Base-by-base conservation (phyloP, 129 eudicot species). In the Escallonia herrerae region DNA sequence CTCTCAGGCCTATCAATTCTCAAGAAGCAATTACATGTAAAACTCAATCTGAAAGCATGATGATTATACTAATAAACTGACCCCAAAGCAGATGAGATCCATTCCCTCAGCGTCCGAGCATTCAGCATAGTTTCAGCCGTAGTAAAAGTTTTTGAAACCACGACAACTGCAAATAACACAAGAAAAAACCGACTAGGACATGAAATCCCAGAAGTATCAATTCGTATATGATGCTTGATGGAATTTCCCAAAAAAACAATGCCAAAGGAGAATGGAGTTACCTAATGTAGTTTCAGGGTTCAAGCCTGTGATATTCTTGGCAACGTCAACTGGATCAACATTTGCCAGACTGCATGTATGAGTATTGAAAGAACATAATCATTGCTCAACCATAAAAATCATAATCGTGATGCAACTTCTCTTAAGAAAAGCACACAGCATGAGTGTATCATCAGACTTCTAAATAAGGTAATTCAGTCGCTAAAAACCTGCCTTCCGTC, bases 111-210 rank as follows among this genome's bases (percentile, higher is more conserved):
- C 9, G 96, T 93, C 41, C 99, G 79, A 48, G 96, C 99, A 80
- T 93, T 93, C 74, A 93, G 70, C 99, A 93, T 93, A 43, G 99
- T 93, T 77, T 93, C 99, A 38, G 99, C 96, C 39, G 99, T 93
- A 47, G 99, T 93, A 70, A 93, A 93, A 49, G 99, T 93, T 80
- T 93, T 93, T 11, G 99, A 93, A 61, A 93, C 99, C 75, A 93
- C 99, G 49, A 93, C 96, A 74, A 86, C 99, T 93, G 81, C 83
- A 84, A 42, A 37, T 33, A 63, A 42, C 55, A 67, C 63, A 68
- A 60, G 45, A 44, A 74, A 40, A 64, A 41, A 13, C 38, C 50
- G 58, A 62, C 43, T 8, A 61, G 43, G 43, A 39, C 56, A 44
- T 3, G 47, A 37, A 46, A 51, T 14, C 56, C 48, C 49, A 7